Percentiles rank a stretch among this genome's conserved stretches.
These are phyloP conservation scores for Goffeauzyma gilvescens DNA, from an alignment of 768 basidiomycete genomes.

Conservation along the genomic window DNA sequence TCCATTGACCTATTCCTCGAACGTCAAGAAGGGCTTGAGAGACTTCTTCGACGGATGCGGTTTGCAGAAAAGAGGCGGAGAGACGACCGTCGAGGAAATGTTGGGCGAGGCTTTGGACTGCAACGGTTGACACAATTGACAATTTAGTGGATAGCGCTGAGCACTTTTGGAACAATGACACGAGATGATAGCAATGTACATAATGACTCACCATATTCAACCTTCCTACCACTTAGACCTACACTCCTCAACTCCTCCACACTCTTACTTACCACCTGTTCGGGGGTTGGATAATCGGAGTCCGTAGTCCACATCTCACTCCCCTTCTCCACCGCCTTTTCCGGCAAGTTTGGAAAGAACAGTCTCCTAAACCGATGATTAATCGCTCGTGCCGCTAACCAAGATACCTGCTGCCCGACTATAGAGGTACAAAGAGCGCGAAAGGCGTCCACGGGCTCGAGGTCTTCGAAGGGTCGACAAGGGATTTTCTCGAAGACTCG, in stretches of 20 bases:
- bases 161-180: not conserved
- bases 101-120: slow-evolving; percentile 59
- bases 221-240: slow-evolving; percentile 67
- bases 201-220: slow-evolving; percentile 55
- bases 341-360: slow-evolving; percentile 55
- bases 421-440: slow-evolving; percentile 58
- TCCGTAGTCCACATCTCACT: slow-evolving; percentile 9
- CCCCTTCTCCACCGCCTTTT: slow-evolving; percentile 34
- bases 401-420: slow-evolving; percentile 45
- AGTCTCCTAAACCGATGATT: slow-evolving; percentile 58
- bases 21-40: slow-evolving; percentile 56
- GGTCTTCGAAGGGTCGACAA: slow-evolving; percentile 59
- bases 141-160: not conserved
- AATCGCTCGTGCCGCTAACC: slow-evolving; percentile 69
- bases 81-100: slow-evolving; percentile 66
- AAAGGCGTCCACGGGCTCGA: slow-evolving; percentile 65
- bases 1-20: slow-evolving; percentile 48
- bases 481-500: slow-evolving; percentile 45
- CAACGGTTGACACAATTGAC: too few relatives aligned
- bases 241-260: slow-evolving; percentile 46
- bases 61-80: slow-evolving; percentile 49
- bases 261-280: slow-evolving; percentile 46
- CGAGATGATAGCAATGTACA: too few relatives aligned
- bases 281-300: slow-evolving; percentile 46
- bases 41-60: slow-evolving; percentile 58